Conservation (phyloP, 2,329 filamentous ascomycete genomes). For the Mollisia scopiformis region DNA sequence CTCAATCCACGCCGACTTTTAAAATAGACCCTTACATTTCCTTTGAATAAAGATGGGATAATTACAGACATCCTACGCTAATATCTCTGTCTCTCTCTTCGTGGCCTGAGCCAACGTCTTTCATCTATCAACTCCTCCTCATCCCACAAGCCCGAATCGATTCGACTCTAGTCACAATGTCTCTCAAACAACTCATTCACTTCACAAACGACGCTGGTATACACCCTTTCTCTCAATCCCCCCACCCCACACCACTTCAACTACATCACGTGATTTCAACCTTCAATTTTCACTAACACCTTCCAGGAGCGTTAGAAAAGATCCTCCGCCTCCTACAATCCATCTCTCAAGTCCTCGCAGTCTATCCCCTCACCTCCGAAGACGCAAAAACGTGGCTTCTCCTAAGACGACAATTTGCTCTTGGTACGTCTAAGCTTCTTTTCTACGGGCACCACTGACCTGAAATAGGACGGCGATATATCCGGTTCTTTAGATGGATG, state of each 20-base stretch:
- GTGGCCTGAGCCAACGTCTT: too few relatives aligned
- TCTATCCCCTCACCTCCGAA: constrained; percentile 46
- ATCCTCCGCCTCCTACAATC: constrained; percentile 61
- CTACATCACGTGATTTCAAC: not conserved
- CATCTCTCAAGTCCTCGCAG: constrained; percentile 50
- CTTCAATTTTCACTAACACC: not conserved
- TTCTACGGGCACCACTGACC: too few relatives aligned
- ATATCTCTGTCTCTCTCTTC: too few relatives aligned
- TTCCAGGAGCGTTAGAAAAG: constrained; percentile 61
- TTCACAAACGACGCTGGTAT: constrained; percentile 33
- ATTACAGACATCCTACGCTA: too few relatives aligned
- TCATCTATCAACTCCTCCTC: too few relatives aligned
- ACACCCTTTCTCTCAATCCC: not conserved
- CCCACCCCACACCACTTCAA: not conserved
- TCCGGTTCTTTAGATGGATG: constrained; percentile 71
- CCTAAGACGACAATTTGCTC: constrained; percentile 44
- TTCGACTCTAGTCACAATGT: too few relatives aligned
- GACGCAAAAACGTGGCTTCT: constrained; percentile 38
- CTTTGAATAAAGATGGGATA: too few relatives aligned
- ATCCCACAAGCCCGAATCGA: too few relatives aligned
- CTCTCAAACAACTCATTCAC: constrained; percentile 23
- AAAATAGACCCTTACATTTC: too few relatives aligned
- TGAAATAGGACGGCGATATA: constrained; percentile 58
- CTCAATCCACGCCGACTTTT: too few relatives aligned
- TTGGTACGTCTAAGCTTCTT: constrained; percentile 39